Evolutionary conservation across 2,329 filamentous ascomycete genomes (phyloP).

Genomic region (Dactylonectria macrodidyma): DNA sequence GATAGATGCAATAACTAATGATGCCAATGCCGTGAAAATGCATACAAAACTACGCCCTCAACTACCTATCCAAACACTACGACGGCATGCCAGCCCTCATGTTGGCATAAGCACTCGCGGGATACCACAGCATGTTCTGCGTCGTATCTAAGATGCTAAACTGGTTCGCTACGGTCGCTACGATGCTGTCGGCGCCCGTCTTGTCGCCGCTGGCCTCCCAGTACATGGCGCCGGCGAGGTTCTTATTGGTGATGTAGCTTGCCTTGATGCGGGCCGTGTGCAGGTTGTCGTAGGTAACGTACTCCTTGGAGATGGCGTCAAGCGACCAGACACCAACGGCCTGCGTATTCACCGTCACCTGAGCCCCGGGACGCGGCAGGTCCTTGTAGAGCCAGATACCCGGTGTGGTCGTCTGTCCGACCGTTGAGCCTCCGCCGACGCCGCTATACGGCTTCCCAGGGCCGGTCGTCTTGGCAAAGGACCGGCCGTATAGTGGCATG

Average conservation of each 20-base stretch:
- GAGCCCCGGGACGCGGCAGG: slow-evolving; percentile 73
- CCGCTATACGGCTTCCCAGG: slow-evolving; percentile 75
- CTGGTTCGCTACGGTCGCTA: slow-evolving; percentile 63
- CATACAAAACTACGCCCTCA: neutral
- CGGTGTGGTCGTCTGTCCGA: slow-evolving; percentile 59
- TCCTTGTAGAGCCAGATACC: slow-evolving; percentile 83
- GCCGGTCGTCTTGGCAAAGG: slow-evolving; percentile 78
- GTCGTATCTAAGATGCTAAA: slow-evolving; percentile 65
- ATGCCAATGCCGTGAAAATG: slow-evolving; percentile 4
- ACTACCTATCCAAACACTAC: neutral
- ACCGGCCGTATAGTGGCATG: slow-evolving; percentile 85
- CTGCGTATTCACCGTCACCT: slow-evolving; percentile 69
- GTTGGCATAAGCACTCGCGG: slow-evolving; percentile 72
- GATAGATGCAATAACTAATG: slow-evolving; percentile 11
- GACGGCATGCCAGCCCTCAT: slow-evolving; percentile 59
- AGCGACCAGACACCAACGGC: slow-evolving; percentile 81
- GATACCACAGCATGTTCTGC: slow-evolving; percentile 69
- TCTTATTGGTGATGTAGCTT: slow-evolving; percentile 70
- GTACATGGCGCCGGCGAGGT: slow-evolving; percentile 84
- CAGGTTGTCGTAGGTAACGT: slow-evolving; percentile 80
- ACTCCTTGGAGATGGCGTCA: slow-evolving; percentile 68
- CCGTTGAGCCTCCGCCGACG: slow-evolving; percentile 67
- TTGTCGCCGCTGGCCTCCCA: slow-evolving; percentile 85
- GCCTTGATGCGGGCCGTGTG: slow-evolving; percentile 73
- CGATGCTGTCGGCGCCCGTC: slow-evolving; percentile 68